Percentiles rank a stretch among this genome's conserved stretches.
phyloP scores from a whole-genome alignment of 2,329 filamentous ascomycete species.

The Penicillium sp. region DNA sequence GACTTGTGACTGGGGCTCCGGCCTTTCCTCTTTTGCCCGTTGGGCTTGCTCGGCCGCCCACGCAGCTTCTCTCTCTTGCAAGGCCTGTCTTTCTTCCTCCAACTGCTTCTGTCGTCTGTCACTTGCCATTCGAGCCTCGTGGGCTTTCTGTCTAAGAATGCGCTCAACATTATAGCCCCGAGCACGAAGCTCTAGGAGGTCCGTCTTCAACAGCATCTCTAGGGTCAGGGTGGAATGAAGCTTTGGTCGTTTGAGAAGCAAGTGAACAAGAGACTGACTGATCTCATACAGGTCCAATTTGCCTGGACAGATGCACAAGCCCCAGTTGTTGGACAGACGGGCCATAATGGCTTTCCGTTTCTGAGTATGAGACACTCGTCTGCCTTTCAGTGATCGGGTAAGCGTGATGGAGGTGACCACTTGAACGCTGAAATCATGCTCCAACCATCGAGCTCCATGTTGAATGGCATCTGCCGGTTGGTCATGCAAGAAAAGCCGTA shows the following conservation, averaged over 20 bases:
- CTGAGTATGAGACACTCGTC: constrained; percentile 68
- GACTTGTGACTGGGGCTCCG: constrained; percentile 35
- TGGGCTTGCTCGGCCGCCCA: constrained; percentile 47
- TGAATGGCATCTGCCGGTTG: constrained; percentile 76
- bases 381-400: constrained; percentile 71
- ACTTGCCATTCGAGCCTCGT: constrained; percentile 84
- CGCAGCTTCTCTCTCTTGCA: constrained; percentile 60
- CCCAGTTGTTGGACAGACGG: constrained; percentile 56
- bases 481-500: constrained; percentile 86
- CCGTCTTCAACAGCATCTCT: constrained; percentile 84
- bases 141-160: constrained; percentile 83
- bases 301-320: constrained; percentile 73
- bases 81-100: constrained; percentile 69
- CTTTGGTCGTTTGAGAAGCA: constrained; percentile 78
- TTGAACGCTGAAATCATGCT: constrained; percentile 76
- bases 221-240: constrained; percentile 88
- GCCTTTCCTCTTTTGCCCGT: constrained; percentile 25
- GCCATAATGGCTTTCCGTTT: constrained; percentile 73
- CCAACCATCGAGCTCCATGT: constrained; percentile 87
- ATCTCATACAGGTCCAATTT: constrained; percentile 88
- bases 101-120: constrained; percentile 72
- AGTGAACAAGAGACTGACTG: constrained; percentile 78
- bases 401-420: constrained; percentile 77
- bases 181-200: constrained; percentile 75
- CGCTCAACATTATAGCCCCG: constrained; percentile 97